Evolutionary conservation across 2,329 filamentous ascomycete species (phyloP).

Genomic region (Botryosphaeria dothidea): DNA sequence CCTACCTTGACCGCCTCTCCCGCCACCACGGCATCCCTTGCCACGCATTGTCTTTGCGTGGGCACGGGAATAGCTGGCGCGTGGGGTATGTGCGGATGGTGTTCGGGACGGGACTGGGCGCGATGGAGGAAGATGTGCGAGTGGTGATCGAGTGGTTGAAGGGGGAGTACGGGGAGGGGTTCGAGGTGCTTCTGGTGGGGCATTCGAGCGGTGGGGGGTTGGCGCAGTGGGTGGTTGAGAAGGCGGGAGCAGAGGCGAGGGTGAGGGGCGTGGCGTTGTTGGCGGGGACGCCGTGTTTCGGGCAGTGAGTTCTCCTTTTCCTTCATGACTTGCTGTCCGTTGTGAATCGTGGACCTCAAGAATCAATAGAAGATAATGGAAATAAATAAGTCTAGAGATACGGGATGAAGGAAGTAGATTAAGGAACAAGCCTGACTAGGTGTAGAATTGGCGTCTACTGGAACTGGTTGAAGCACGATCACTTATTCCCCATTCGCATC

Average conservation of each 20-base stretch:
- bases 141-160: constrained; percentile 26
- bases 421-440: not conserved
- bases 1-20: constrained; percentile 54
- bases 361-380: too few relatives aligned
- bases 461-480: constrained; percentile 51
- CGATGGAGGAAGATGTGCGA: constrained; percentile 49
- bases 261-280: constrained; percentile 50
- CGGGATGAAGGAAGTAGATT: not conserved
- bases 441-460: constrained; percentile 42
- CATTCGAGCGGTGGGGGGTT: constrained; percentile 57
- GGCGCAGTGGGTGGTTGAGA: constrained; percentile 51
- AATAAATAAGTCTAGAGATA: too few relatives aligned
- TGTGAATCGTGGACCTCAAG: too few relatives aligned
- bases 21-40: constrained; percentile 44
- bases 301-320: constrained; percentile 43
- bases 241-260: constrained; percentile 32
- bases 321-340: not conserved
- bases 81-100: constrained; percentile 52
- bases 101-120: constrained; percentile 46
- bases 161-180: constrained; percentile 21
- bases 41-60: constrained; percentile 56
- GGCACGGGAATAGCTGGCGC: constrained; percentile 56
- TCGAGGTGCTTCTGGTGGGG: constrained; percentile 48
- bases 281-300: constrained; percentile 52
- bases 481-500: constrained; percentile 50